phyloP scores from a whole-genome alignment of 768 basidiomycete genomes.

The Paxillus involutus region DNA sequence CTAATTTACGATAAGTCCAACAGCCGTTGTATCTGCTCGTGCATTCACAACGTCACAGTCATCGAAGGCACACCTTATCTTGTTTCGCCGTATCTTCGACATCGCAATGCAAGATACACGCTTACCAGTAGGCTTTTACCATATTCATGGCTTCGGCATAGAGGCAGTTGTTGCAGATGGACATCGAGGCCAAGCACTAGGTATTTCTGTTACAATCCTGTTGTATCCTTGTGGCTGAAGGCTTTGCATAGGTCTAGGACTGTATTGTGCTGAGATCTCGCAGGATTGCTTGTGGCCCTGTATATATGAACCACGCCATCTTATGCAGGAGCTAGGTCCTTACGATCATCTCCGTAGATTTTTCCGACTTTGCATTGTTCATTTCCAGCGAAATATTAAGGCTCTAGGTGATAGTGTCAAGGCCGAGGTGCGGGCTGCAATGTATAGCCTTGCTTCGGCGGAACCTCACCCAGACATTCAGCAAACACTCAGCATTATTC shows the following conservation, averaged over 20 bases:
- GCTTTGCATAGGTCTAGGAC: slow-evolving; percentile 1
- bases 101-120: neutral
- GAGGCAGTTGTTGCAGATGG: slow-evolving; percentile 7
- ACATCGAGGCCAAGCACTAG: slow-evolving; percentile 2
- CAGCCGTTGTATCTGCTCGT: slow-evolving; percentile 7
- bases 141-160: slow-evolving; percentile 1
- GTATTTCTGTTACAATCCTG: neutral
- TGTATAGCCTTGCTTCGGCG: slow-evolving; percentile 2
- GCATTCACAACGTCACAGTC: slow-evolving; percentile 29
- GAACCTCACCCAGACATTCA: neutral
- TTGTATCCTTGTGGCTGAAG: neutral
- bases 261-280: slow-evolving; percentile 5
- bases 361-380: neutral
- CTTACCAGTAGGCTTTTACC: neutral
- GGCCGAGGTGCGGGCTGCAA: neutral
- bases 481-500: neutral
- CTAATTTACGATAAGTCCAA: neutral
- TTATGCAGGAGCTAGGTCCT: neutral
- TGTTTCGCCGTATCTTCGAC: slow-evolving; percentile 21
- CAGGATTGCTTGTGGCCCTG: neutral
- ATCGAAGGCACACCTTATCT: slow-evolving; percentile 23
- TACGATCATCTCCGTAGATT: slow-evolving; percentile 2
- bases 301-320: neutral
- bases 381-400: slow-evolving; percentile 1
- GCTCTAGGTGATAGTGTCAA: neutral